Percentiles rank a stretch among this genome's conserved stretches.
These are phyloP conservation scores for Skeletonema tropicum DNA, from an alignment of 108 stramenopile species.

Conservation along the genomic window DNA sequence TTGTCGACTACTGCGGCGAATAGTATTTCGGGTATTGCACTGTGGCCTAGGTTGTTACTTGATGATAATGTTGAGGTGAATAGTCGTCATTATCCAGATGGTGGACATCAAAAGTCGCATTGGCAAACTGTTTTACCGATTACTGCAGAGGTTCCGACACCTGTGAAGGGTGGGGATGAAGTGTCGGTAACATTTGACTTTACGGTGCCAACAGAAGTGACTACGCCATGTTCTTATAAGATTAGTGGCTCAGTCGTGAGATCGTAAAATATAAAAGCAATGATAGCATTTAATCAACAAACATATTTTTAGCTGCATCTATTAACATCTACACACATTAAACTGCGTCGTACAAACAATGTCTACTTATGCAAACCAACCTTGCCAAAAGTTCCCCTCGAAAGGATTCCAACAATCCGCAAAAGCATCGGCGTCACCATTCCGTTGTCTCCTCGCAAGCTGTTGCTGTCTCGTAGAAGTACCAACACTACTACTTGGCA, in stretches of 20 bases:
- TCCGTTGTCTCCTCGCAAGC: neutral
- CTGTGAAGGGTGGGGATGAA: slow-evolving; percentile 44
- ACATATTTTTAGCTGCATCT: neutral
- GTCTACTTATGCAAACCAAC: neutral
- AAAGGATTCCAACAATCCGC: slow-evolving; percentile 3
- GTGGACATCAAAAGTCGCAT: slow-evolving; percentile 65
- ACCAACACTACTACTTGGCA: neutral
- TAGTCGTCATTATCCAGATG: slow-evolving; percentile 55
- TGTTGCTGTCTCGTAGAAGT: neutral
- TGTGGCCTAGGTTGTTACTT: slow-evolving; percentile 69
- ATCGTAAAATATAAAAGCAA: too few species aligned
- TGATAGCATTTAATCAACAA: neutral
- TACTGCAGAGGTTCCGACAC: slow-evolving; percentile 49
- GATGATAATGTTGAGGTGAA: slow-evolving; percentile 30
- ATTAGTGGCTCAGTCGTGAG: slow-evolving; percentile 48
- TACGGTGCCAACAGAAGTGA: slow-evolving; percentile 38
- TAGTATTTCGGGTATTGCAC: slow-evolving; percentile 58
- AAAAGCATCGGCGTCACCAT: neutral
- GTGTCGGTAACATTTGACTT: slow-evolving; percentile 42
- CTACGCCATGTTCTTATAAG: slow-evolving; percentile 38
- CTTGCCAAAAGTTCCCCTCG: neutral
- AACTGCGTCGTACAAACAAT: neutral
- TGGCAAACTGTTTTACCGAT: slow-evolving; percentile 82
- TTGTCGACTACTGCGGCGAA: slow-evolving; percentile 39
- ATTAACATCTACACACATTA: neutral